Conservation (phyloP, 225 moss, liverwort and hornwort species). For the Straminergon stramineum region DNA sequence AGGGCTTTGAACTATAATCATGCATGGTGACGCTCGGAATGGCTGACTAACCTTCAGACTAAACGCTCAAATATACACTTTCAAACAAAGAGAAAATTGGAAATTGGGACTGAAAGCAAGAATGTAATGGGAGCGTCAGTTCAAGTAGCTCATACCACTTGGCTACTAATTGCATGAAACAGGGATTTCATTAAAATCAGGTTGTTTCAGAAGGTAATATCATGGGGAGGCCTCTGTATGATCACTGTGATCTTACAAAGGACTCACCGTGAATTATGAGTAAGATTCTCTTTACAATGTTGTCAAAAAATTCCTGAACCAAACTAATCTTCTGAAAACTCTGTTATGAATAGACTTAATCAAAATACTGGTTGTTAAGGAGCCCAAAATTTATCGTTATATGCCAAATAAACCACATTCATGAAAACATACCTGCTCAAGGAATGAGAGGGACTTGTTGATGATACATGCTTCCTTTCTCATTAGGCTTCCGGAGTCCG, state of each 20-base stretch:
- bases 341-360: background rate
- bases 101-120: background rate
- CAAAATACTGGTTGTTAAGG: background rate
- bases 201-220: background rate
- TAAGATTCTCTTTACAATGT: background rate
- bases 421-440: slow-evolving; percentile 59
- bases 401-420: background rate
- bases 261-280: background rate
- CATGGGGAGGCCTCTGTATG: background rate
- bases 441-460: slow-evolving; percentile 79
- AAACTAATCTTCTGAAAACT: background rate
- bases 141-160: background rate
- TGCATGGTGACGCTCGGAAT: background rate
- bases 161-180: background rate
- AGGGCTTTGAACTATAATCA: background rate
- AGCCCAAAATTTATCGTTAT: background rate
- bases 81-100: background rate
- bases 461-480: slow-evolving; percentile 78
- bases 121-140: background rate
- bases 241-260: background rate
- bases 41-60: background rate
- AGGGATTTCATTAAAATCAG: background rate
- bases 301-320: background rate
- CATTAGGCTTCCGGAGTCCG: slow-evolving; percentile 47
- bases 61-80: background rate